Evolutionary conservation across 2,329 filamentous ascomycete species (phyloP).

Genomic region (Emericellopsis atlantica): DNA sequence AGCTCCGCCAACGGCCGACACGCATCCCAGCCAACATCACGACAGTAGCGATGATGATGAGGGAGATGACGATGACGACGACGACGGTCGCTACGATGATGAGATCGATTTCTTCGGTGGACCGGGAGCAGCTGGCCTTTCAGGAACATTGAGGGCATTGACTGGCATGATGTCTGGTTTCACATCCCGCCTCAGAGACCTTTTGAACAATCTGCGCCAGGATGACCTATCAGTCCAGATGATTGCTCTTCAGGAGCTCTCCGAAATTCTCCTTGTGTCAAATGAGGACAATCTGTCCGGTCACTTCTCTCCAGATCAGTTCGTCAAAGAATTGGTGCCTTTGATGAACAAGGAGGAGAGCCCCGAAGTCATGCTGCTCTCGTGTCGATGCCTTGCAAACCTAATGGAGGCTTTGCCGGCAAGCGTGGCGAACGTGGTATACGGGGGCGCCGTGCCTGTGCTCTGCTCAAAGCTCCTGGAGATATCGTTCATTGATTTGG

Average conservation of each 20-base stretch:
- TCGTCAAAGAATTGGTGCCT: constrained; percentile 84
- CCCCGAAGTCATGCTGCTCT: constrained; percentile 91
- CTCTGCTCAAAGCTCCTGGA: constrained; percentile 90
- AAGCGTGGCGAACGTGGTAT: constrained; percentile 90
- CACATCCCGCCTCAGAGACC: constrained; percentile 65
- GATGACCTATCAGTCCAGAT: constrained; percentile 85
- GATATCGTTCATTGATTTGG: constrained; percentile 93
- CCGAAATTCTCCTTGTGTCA: constrained; percentile 83
- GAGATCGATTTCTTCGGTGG: constrained; percentile 45
- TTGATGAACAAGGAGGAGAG: constrained; percentile 95
- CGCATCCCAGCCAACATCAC: too few relatives aligned
- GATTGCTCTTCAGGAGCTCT: constrained; percentile 85
- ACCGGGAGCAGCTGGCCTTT: constrained; percentile 62
- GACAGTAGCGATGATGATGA: constrained; percentile 5
- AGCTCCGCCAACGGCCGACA: constrained; percentile 18
- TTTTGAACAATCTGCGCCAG: constrained; percentile 61
- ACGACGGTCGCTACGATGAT: constrained; percentile 41
- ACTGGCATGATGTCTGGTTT: constrained; percentile 88
- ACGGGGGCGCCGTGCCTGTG: constrained; percentile 90
- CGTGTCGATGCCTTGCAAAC: constrained; percentile 90
- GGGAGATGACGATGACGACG: constrained; percentile 10
- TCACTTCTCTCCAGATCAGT: constrained; percentile 87
- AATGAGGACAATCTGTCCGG: constrained; percentile 95
- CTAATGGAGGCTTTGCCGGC: constrained; percentile 93
- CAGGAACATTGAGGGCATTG: constrained; percentile 71